A percentile compares a stretch with the other conserved stretches of the same genome.
These are phyloP conservation scores for Tothia fuscella DNA, from an alignment of 2,329 filamentous ascomycete genomes.

Conservation along the genomic window DNA sequence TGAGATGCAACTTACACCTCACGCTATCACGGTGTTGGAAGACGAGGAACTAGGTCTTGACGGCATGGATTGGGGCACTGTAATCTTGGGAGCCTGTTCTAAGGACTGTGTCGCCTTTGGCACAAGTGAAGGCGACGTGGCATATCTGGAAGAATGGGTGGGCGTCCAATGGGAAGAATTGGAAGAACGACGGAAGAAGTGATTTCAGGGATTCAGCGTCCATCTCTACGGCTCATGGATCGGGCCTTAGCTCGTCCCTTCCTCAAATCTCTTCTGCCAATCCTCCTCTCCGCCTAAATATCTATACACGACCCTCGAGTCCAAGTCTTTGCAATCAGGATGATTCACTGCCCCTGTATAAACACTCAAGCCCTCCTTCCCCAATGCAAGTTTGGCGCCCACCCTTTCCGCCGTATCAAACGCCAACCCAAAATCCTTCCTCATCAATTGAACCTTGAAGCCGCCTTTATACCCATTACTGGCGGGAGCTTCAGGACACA, in stretches of 20 bases:
- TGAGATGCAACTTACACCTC: slow-evolving; percentile 84
- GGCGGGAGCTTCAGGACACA: slow-evolving; percentile 36
- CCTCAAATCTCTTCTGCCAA: slow-evolving; percentile 25
- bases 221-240: no score
- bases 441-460: slow-evolving; percentile 49
- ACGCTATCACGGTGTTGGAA: slow-evolving; percentile 82
- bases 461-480: slow-evolving; percentile 40
- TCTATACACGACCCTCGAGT: slow-evolving; percentile 46
- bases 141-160: slow-evolving; percentile 90
- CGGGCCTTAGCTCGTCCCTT: background rate
- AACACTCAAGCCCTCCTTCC: slow-evolving; percentile 36
- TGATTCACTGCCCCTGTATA: slow-evolving; percentile 43
- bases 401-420: slow-evolving; percentile 43
- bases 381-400: slow-evolving; percentile 38
- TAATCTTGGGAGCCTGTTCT: slow-evolving; percentile 75
- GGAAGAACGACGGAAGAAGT: no score
- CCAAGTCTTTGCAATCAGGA: slow-evolving; percentile 38
- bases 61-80: slow-evolving; percentile 97
- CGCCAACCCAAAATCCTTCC: slow-evolving; percentile 45
- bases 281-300: slow-evolving; percentile 43
- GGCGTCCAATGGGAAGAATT: slow-evolving; percentile 95
- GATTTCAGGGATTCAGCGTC: no score
- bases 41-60: slow-evolving; percentile 53
- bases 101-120: slow-evolving; percentile 59
- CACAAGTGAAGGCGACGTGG: slow-evolving; percentile 49